A percentile compares a stretch with the other conserved stretches of the same genome.
Conservation (phyloP, 2,329 filamentous ascomycete genomes). For the Elsinoe fawcettii region DNA sequence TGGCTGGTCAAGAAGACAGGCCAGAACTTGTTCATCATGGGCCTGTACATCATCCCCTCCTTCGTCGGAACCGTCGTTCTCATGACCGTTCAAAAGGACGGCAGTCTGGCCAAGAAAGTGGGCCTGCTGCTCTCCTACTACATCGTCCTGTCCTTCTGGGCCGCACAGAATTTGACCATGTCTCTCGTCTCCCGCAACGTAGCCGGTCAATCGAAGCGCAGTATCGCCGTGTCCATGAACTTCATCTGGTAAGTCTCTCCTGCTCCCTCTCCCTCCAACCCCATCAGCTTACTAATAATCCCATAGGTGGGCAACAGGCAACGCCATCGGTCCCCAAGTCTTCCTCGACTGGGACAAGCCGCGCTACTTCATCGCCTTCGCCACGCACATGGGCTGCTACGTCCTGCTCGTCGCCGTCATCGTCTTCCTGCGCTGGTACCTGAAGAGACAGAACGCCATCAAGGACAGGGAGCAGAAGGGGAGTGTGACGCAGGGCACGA, state of each 20-base stretch:
- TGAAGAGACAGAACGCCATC: conserved; percentile 36
- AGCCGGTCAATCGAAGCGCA: conserved; percentile 67
- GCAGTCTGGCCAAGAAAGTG: conserved; percentile 49
- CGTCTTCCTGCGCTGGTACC: conserved; percentile 34
- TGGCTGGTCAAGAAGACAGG: conserved; percentile 60
- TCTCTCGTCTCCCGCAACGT: conserved; percentile 63
- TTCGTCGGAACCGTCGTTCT: conserved; percentile 65
- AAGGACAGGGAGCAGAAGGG: conserved; percentile 28
- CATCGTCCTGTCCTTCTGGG: conserved; percentile 70
- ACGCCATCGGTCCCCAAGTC: conserved; percentile 59
- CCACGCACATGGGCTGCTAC: conserved; percentile 64
- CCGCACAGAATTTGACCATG: conserved; percentile 40
- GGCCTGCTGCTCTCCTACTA: conserved; percentile 68
- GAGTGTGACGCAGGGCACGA: conserved; percentile 20
- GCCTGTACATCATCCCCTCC: conserved; percentile 58
- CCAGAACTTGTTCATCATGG: conserved; percentile 64
- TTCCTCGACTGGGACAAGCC: conserved; percentile 55
- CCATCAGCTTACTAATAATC: background rate
- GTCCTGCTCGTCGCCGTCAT: conserved; percentile 30
- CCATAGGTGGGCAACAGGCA: conserved; percentile 49
- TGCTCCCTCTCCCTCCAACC: background rate
- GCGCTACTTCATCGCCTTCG: conserved; percentile 61
- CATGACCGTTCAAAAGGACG: conserved; percentile 56
- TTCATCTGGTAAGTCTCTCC: conserved; percentile 55
- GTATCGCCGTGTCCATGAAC: conserved; percentile 58